A percentile compares a stretch with the other conserved stretches of the same genome.
phyloP scores from a whole-genome alignment of 495 filamentous ascomycete genomes.

The Neurospora sp. region DNA sequence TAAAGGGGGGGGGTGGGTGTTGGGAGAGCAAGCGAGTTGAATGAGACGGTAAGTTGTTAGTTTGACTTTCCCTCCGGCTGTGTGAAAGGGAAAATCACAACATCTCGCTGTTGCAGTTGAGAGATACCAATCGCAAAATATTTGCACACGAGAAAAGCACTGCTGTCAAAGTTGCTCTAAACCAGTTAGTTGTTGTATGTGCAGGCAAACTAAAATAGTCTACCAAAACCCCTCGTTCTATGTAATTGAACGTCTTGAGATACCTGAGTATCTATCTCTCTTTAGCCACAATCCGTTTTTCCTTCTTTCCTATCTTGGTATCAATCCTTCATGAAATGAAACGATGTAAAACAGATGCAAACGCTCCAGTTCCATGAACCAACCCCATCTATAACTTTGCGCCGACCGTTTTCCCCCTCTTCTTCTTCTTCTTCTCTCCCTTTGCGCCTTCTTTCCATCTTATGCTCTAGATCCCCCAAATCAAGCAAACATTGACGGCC shows the following conservation, averaged over 20 bases:
- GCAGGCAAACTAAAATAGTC: neutral
- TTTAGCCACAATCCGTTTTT: neutral
- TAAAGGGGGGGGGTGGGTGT: neutral
- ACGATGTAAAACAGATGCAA: neutral
- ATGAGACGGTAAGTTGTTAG: neutral
- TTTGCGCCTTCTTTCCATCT: neutral
- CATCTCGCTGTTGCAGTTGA: neutral
- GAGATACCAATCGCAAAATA: neutral
- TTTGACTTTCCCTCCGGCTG: neutral
- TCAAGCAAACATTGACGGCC: neutral
- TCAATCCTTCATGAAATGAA: neutral
- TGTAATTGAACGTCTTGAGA: neutral
- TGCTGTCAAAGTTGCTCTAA: neutral
- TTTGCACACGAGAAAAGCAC: neutral
- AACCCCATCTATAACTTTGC: neutral
- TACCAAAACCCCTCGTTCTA: neutral
- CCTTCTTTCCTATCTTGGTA: neutral
- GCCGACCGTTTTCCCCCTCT: neutral
- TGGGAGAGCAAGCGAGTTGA: neutral
- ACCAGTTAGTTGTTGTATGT: neutral
- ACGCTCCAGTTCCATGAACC: neutral
- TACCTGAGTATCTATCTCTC: neutral
- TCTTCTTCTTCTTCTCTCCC: neutral
- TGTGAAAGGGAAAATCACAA: neutral
- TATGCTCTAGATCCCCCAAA: neutral